Evolutionary conservation across 2,329 filamentous ascomycete species (phyloP).

Genomic region (Diaporthe nobilis): DNA sequence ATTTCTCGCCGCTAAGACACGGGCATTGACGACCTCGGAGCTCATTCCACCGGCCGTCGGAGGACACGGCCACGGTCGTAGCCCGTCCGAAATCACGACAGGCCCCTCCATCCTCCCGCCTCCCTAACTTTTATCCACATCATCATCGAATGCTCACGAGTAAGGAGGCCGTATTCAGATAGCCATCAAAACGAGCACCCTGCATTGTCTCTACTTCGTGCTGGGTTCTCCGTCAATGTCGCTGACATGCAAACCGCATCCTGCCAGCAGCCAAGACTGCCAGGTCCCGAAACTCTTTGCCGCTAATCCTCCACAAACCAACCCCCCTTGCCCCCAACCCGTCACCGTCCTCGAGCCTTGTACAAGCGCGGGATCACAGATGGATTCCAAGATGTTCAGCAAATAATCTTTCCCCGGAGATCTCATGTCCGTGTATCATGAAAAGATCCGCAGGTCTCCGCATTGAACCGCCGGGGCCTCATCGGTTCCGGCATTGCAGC

Average conservation of each 20-base stretch:
- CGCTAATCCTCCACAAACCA: background rate
- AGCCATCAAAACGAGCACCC: background rate
- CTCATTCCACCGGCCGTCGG: slow-evolving; percentile 35
- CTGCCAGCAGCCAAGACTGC: background rate
- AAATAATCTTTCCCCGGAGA: no score
- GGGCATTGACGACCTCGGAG: slow-evolving; percentile 20
- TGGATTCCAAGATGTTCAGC: background rate
- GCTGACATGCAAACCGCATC: background rate
- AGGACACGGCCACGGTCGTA: slow-evolving; percentile 20
- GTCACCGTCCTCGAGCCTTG: background rate
- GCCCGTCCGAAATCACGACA: background rate
- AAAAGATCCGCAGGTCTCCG: background rate
- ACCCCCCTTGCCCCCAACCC: background rate
- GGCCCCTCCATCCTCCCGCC: background rate
- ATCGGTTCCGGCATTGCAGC: slow-evolving; percentile 36
- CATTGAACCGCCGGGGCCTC: slow-evolving; percentile 30
- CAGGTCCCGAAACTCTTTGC: background rate
- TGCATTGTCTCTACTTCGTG: background rate
- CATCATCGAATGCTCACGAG: background rate
- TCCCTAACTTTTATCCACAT: background rate
- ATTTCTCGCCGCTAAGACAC: slow-evolving; percentile 38
- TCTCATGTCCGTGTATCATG: background rate
- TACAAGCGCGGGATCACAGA: background rate
- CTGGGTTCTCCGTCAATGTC: background rate
- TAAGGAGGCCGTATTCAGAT: background rate